Percentiles rank a stretch among this genome's conserved stretches.
These are phyloP conservation scores for Fusarium sp. DNA, from an alignment of 2,329 filamentous ascomycete species.

Conservation along the genomic window DNA sequence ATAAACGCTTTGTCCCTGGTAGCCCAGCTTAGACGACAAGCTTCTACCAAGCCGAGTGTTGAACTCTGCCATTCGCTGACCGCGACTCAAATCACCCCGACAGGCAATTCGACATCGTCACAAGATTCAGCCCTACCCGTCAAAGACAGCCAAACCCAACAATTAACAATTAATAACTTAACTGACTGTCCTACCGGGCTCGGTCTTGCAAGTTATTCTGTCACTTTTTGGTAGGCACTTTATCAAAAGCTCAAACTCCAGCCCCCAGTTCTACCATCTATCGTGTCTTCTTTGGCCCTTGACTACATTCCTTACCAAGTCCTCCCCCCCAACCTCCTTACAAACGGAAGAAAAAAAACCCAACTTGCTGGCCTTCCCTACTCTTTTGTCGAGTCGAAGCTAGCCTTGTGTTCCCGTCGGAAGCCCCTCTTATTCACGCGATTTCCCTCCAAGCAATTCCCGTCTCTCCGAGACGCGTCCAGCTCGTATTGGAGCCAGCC, in stretches of 20 bases:
- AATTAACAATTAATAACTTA: constrained; percentile 6
- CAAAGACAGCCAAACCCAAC: not conserved
- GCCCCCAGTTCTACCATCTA: constrained; percentile 6
- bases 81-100: constrained; percentile 36
- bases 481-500: not conserved
- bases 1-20: constrained; percentile 32
- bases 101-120: constrained; percentile 29
- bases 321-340: not conserved
- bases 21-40: constrained; percentile 19
- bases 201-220: not conserved
- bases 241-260: constrained; percentile 14
- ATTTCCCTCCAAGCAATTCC: constrained; percentile 2
- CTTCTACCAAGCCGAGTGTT: constrained; percentile 8
- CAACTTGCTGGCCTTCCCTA: not conserved
- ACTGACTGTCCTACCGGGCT: not conserved
- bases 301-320: constrained; percentile 8
- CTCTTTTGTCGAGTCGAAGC: constrained; percentile 13
- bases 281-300: not conserved
- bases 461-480: constrained; percentile 19
- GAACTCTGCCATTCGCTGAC: constrained; percentile 36
- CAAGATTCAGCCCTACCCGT: constrained; percentile 15
- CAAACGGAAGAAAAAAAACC: not conserved
- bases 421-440: constrained; percentile 14
- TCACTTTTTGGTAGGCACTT: constrained; percentile 8
- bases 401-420: constrained; percentile 5